Conservation (phyloP, 805 yeast species). For the Ogataea henricii region DNA sequence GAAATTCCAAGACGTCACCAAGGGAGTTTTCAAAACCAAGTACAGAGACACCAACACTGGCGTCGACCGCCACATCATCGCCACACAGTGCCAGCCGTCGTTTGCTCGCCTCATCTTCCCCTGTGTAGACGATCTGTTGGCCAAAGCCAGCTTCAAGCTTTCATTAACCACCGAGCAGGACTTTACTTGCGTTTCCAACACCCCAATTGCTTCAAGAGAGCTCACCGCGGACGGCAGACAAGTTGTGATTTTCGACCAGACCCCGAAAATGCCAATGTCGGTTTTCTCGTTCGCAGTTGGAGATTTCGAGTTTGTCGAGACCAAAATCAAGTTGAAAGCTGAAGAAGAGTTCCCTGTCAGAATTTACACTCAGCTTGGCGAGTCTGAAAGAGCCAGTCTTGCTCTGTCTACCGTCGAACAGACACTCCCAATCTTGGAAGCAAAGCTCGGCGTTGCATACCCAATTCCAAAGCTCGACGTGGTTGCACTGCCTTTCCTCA, state of each 20-base stretch:
- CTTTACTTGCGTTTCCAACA: conserved; percentile 56
- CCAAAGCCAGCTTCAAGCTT: conserved; percentile 54
- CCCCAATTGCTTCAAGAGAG: conserved; percentile 35
- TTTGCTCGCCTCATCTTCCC: conserved; percentile 68
- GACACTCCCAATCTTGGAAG: conserved; percentile 50
- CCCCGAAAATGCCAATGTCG: conserved; percentile 64
- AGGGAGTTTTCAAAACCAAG: conserved; percentile 69
- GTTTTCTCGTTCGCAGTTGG: conserved; percentile 71
- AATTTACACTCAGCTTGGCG: conserved; percentile 58
- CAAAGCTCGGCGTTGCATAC: conserved; percentile 45
- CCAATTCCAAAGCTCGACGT: conserved; percentile 70
- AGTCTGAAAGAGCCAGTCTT: conserved; percentile 46
- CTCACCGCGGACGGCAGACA: conserved; percentile 26
- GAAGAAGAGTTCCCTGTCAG: conserved; percentile 46
- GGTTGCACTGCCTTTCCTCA: conserved; percentile 66
- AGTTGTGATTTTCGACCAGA: conserved; percentile 46
- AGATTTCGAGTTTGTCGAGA: conserved; percentile 56
- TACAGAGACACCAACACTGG: conserved; percentile 54
- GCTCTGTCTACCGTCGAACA: conserved; percentile 51
- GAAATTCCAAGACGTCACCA: conserved; percentile 57
- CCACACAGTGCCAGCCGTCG: conserved; percentile 74
- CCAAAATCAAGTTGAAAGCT: conserved; percentile 31
- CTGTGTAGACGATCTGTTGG: conserved; percentile 63
- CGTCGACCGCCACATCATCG: conserved; percentile 53
- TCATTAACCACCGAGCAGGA: conserved; percentile 45